Evolutionary conservation across 2,329 filamentous ascomycete genomes (phyloP), one percentile per base, ranked within the genome.

Genomic region (Curvularia sp.): DNA sequence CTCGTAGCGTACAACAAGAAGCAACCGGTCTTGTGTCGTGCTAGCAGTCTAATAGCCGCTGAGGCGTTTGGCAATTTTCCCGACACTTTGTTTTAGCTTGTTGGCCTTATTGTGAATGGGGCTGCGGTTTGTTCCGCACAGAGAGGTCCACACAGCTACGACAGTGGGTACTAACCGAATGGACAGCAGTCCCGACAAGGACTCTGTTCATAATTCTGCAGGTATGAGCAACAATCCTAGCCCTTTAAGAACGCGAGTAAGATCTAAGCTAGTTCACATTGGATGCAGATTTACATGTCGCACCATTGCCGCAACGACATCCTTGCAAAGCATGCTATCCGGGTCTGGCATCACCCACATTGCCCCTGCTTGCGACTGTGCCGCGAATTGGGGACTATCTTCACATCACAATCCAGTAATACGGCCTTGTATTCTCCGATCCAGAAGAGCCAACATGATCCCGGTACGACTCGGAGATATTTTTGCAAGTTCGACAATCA

Each of bases 201-300:
- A 23, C 3, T 15, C n/a, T 5, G 19, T 21, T 21, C n/a, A 9
- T 15, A 13, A 7, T 15, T 34, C 30, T 32, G 13, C 12, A 32
- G 0, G 2, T 15, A 32, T 32, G 12, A 28, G 4, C 23, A 8
- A 34, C 21, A 28, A 4, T 12, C 10, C n/a, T 32, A 13, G 15
- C 9, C n/a, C 27, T 47, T 28, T 23, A 15, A 9, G 13, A 32
- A 47, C 5, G 41, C 15, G 1, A 32, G 10, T 9, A 19, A 18
- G 15, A 36, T 36, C 15, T 21, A 15, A 18, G 25, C 13, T 30
- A 32, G 23, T 7, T 34, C 18, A 32, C 15, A 27, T 28, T 27
- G 28, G 38, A 39, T 34, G 54, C 32, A 21, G 34, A 41, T 50
- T 41, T 34, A 45, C 28, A 51, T 19, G 55, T 58, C 55, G 55